Conservation (phyloP, 352 stramenopile genomes). For the Phytopythium vexans region DNA sequence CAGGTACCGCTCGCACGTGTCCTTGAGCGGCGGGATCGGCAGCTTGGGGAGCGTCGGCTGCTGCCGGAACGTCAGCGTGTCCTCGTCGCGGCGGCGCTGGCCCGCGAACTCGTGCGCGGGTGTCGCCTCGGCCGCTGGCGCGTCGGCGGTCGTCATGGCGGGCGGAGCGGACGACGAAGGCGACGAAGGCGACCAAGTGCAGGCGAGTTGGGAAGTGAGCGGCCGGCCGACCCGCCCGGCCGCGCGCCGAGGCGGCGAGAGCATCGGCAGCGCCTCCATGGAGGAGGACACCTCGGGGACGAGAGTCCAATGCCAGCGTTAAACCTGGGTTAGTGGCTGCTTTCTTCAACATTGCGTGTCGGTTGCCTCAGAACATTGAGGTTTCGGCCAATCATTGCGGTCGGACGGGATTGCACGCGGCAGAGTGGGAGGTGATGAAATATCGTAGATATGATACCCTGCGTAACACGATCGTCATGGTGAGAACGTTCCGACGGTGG, state of each 20-base stretch:
- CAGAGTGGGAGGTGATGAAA: too few species aligned
- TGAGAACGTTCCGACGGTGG: too few species aligned
- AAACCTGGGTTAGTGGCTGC: not conserved
- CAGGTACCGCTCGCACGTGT: constrained; percentile 75
- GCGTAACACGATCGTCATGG: too few species aligned
- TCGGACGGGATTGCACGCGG: not conserved
- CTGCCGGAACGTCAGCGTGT: constrained; percentile 69
- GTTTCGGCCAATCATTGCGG: not conserved
- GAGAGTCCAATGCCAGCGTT: not conserved
- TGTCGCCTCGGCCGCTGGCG: constrained; percentile 2
- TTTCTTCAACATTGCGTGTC: constrained; percentile 11
- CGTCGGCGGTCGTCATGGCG: constrained; percentile 11
- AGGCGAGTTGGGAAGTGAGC: not conserved
- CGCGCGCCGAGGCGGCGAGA: too few species aligned
- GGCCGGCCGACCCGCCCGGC: not conserved
- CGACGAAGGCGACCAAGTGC: not conserved
- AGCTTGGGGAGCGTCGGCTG: constrained; percentile 78
- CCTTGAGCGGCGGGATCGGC: constrained; percentile 79
- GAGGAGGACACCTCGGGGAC: too few species aligned
- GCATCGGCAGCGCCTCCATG: too few species aligned
- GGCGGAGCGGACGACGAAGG: not conserved
- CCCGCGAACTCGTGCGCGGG: not conserved
- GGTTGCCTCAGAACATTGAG: not conserved
- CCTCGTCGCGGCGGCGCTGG: constrained; percentile 15
- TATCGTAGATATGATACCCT: too few species aligned